A percentile compares a stretch with the other conserved stretches of the same genome.
These are phyloP conservation scores for Pachysandra terminalis DNA, from an alignment of 164 flowering plant genomes.

Conservation along the genomic window DNA sequence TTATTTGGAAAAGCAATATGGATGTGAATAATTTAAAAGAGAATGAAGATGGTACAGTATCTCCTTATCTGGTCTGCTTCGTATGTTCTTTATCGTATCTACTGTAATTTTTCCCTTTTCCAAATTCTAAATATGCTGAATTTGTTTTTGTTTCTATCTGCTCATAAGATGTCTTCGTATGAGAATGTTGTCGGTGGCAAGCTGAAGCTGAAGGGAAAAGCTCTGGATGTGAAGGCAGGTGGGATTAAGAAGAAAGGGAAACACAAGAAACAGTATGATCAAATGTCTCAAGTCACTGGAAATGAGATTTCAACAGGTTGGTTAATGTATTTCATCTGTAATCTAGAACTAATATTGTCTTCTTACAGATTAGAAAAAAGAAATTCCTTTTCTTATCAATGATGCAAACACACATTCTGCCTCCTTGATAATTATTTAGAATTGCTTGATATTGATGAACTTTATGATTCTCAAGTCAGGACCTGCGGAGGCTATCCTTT, in stretches of 20 bases:
- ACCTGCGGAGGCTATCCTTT: no score
- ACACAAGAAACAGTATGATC: conserved; percentile 35
- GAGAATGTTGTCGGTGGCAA: conserved; percentile 75
- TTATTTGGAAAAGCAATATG: no score
- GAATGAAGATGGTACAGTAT: no score
- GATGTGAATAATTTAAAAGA: no score
- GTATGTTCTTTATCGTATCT: no score
- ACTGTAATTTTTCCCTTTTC: no score
- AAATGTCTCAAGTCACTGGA: conserved; percentile 18
- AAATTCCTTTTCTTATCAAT: no score
- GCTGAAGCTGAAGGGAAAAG: conserved; percentile 78
- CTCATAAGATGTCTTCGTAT: conserved; percentile 50
- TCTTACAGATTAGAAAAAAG: background rate
- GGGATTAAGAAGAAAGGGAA: conserved; percentile 75
- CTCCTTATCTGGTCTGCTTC: no score
- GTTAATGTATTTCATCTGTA: background rate
- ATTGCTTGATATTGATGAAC: no score
- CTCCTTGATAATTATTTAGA: background rate
- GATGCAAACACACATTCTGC: background rate
- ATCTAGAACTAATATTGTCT: background rate
- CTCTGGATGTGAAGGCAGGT: conserved; percentile 66
- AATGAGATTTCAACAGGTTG: conserved; percentile 27
- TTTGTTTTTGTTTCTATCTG: background rate
- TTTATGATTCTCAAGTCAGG: no score
- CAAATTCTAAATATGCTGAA: no score